Base-by-base conservation (phyloP, 2,329 filamentous ascomycete genomes). In the Epichloe glyceriae region DNA sequence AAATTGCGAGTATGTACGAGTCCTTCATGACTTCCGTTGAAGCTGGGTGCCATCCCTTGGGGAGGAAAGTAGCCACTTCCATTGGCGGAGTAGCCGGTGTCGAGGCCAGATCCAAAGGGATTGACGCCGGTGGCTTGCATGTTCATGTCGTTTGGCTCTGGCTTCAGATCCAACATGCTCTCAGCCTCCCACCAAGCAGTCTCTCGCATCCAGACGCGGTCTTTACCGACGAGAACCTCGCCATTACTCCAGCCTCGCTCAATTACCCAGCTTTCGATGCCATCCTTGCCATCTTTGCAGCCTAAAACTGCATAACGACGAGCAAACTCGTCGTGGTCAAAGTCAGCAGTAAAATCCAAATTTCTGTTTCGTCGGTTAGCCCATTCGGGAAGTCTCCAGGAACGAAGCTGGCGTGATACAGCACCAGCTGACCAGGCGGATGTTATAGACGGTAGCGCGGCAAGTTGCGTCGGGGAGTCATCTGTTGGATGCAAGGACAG, bases 221-320 rank as follows among this genome's bases (percentile, higher is more conserved):
- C 89, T 52, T 82, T 83, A 50, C 93, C 93, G 34, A 97, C 75
- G 5, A 95, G 82, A 2, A 97, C 89, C 68, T 97, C 93, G 39
- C 93, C 93, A 59, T 98, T 98, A 70, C 88, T 96, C 93, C 93
- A 98, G 1, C 93, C 93, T 52, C 93, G 83, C 68, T 97, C 90
- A 47, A 97, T 76, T 52, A 94, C 77, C 88, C 91, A 98, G 60
- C 79, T 94, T 63, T 97, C 88, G 49, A 96, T 89, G 46, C 91
- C 93, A 55, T 98, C 93, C 55, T 82, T 82, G 51, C 93, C 93
- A 56, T 95, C 88, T 58, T 84, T 80, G 66, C 93, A 98, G 14
- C 93, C 93, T 0, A 98, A 76, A 5, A 80, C 73, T 5, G 82
- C 74, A 64, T 96, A 98, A 43, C 93, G 82, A 58, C 84, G 82